These are phyloP conservation scores for Dictyostelium capitatum DNA, from an alignment of 78 protist genomes.

Conservation along the genomic window DNA sequence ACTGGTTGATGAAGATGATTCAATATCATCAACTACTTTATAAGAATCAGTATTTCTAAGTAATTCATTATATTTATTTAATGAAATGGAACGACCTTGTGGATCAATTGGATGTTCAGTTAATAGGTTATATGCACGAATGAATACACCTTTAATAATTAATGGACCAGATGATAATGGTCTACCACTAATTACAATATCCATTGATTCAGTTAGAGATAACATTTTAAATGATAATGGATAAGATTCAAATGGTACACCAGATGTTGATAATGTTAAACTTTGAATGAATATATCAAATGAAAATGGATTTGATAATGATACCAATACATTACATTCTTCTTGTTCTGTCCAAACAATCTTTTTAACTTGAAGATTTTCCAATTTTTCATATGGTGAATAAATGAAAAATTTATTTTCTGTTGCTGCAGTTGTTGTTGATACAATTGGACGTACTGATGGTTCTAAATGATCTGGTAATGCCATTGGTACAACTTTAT, in stretches of 20 bases:
- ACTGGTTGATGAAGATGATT: neutral
- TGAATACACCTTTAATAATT: slow-evolving; percentile 66
- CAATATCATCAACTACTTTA: slow-evolving; percentile 7
- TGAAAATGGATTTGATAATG: slow-evolving; percentile 53
- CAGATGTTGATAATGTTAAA: slow-evolving; percentile 47
- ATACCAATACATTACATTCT: slow-evolving; percentile 44
- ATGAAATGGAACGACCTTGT: slow-evolving; percentile 48
- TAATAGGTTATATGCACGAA: slow-evolving; percentile 49
- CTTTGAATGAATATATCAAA: slow-evolving; percentile 77
- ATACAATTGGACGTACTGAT: neutral
- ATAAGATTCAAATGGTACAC: slow-evolving; percentile 79
- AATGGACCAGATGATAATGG: slow-evolving; percentile 56
- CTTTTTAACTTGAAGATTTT: neutral
- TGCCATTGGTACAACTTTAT: slow-evolving; percentile 32
- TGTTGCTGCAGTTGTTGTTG: neutral
- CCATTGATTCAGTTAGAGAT: slow-evolving; percentile 59
- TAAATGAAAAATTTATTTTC: slow-evolving; percentile 51
- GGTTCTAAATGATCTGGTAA: slow-evolving; percentile 43
- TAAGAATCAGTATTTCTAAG: slow-evolving; percentile 33
- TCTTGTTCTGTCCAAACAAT: slow-evolving; percentile 60
- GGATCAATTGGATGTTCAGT: slow-evolving; percentile 64
- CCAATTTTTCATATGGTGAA: slow-evolving; percentile 42
- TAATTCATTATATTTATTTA: slow-evolving; percentile 20
- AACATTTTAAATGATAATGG: slow-evolving; percentile 74
- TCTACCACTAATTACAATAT: slow-evolving; percentile 50